Evolutionary conservation across 495 filamentous ascomycete genomes (phyloP).

Genomic region (Aspergillus nanangensis): DNA sequence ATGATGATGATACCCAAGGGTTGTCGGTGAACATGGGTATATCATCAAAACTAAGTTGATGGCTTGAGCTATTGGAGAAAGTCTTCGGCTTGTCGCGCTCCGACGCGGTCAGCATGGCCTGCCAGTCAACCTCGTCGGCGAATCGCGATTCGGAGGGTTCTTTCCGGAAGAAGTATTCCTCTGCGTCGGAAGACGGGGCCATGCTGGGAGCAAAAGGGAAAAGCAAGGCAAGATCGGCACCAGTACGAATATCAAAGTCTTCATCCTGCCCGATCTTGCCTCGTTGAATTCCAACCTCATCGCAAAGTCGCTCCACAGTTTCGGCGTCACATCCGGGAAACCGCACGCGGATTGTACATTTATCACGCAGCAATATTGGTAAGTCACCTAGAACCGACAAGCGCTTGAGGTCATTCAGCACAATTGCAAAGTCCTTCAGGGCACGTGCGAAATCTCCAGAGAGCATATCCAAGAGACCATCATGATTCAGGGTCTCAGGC

Average conservation of each 20-base stretch:
- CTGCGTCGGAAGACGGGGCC: conserved; percentile 26
- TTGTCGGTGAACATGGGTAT: conserved; percentile 40
- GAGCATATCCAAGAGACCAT: conserved; percentile 77
- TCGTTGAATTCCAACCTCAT: conserved; percentile 75
- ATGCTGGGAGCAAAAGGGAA: conserved; percentile 79
- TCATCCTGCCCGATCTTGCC: conserved; percentile 77
- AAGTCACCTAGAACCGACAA: conserved; percentile 76
- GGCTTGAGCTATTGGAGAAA: conserved; percentile 21
- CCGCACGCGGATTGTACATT: conserved; percentile 66
- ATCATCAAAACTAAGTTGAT: conserved; percentile 43
- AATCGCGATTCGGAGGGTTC: conserved; percentile 18
- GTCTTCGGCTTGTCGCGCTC: conserved; percentile 9
- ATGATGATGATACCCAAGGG: conserved; percentile 47
- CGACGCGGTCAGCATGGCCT: conserved; percentile 51
- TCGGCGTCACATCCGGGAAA: conserved; percentile 88
- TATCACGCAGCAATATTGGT: conserved; percentile 64
- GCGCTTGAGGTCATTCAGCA: conserved; percentile 76
- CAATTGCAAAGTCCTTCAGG: conserved; percentile 72
- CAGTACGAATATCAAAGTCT: conserved; percentile 59
- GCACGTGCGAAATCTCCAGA: conserved; percentile 86
- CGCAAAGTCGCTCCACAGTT: conserved; percentile 77
- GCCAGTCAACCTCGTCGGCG: conserved; percentile 47
- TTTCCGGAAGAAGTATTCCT: conserved; percentile 31
- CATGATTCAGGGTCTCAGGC: conserved; percentile 59
- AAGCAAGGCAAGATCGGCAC: conserved; percentile 66